Evolutionary conservation across 2,329 filamentous ascomycete genomes (phyloP).

Genomic region (Diaporthe citri): DNA sequence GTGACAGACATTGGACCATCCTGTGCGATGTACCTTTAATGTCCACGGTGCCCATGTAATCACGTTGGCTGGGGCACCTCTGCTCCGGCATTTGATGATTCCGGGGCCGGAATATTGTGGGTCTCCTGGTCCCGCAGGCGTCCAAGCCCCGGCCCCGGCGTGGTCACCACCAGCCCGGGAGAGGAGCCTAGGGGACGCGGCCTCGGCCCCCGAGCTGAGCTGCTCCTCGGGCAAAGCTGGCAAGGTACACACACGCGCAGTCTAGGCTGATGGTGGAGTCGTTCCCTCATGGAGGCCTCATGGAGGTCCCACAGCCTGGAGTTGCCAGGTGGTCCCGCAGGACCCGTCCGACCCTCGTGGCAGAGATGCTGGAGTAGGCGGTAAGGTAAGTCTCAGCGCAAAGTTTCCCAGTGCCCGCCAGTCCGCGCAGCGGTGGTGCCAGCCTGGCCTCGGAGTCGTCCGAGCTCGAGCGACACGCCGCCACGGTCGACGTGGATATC

Average conservation of each 20-base stretch:
- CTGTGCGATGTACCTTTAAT: neutral
- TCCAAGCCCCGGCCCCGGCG: constrained; percentile 7
- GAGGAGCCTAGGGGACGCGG: neutral
- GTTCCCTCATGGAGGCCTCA: neutral
- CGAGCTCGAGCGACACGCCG: neutral
- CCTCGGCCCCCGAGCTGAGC: neutral
- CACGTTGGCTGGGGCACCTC: neutral
- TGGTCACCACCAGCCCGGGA: neutral
- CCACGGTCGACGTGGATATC: neutral
- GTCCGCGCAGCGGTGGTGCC: neutral
- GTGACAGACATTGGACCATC: neutral
- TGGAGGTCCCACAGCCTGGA: neutral
- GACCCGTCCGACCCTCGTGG: neutral
- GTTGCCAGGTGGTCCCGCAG: constrained; percentile 23
- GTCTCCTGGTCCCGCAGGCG: neutral
- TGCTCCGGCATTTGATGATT: constrained; percentile 11
- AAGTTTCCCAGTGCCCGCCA: neutral
- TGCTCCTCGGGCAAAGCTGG: neutral
- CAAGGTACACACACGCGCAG: neutral
- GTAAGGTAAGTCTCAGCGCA: neutral
- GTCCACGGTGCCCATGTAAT: neutral
- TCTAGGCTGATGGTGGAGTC: neutral
- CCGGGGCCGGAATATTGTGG: constrained; percentile 20
- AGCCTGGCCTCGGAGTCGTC: constrained; percentile 8
- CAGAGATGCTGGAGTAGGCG: constrained; percentile 4